Conservation (phyloP, 441 rosid genomes). For the Mallotus repandus region DNA sequence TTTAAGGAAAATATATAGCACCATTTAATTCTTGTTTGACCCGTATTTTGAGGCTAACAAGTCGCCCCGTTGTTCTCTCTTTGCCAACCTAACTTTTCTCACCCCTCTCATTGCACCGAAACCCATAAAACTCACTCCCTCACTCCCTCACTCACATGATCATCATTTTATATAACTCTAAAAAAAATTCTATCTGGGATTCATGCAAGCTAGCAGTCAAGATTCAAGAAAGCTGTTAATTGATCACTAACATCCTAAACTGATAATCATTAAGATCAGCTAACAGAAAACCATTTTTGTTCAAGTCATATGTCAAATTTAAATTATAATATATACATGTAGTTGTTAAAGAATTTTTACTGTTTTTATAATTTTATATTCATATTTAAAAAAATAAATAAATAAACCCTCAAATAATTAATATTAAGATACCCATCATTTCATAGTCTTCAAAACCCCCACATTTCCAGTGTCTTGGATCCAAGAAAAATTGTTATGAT, state of each 20-base stretch:
- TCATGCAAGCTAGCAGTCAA: neutral
- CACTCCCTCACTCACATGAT: slow-evolving; percentile 13
- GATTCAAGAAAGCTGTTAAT: neutral
- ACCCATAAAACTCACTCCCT: slow-evolving; percentile 21
- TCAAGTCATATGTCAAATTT: no score
- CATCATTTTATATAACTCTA: neutral
- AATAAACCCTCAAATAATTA: no score
- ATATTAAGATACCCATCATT: neutral
- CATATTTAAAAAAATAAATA: no score
- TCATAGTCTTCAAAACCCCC: neutral
- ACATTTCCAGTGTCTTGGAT: neutral
- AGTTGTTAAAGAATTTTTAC: no score
- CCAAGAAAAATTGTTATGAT: neutral
- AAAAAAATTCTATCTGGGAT: neutral
- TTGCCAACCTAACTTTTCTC: slow-evolving; percentile 37
- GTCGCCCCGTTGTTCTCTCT: slow-evolving; percentile 57
- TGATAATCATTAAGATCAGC: no score
- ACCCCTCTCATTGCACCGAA: slow-evolving; percentile 22
- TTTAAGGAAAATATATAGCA: slow-evolving; percentile 31
- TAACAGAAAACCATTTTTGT: no score
- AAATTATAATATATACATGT: no score
- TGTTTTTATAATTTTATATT: no score
- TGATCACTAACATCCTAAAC: neutral
- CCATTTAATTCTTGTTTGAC: slow-evolving; percentile 67
- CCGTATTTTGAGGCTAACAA: slow-evolving; percentile 58